phyloP scores from a whole-genome alignment of 305 asterid genomes.

The Withania somnifera region DNA sequence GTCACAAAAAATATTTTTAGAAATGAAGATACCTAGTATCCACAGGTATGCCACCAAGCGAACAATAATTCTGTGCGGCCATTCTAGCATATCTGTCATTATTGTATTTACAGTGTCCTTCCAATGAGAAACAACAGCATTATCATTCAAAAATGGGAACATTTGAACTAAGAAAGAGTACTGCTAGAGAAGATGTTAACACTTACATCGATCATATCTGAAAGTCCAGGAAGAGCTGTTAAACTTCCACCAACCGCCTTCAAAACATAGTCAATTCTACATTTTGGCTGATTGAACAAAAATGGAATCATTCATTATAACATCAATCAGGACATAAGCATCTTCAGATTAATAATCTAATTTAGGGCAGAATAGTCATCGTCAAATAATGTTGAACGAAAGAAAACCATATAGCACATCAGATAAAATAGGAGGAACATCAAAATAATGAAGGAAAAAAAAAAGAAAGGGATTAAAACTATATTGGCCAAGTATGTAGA shows the following conservation, averaged over 20 bases:
- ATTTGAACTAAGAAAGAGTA: constrained; percentile 1
- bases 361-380: neutral
- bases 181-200: constrained; percentile 3
- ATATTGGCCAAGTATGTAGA: neutral
- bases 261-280: constrained; percentile 80
- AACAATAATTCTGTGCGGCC: constrained; percentile 99
- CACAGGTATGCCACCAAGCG: constrained; percentile 75
- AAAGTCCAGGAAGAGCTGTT: constrained; percentile 93
- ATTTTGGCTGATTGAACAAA: constrained; percentile 61
- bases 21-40: constrained; percentile 50
- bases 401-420: neutral
- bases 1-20: neutral
- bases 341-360: neutral
- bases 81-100: constrained; percentile 83
- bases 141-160: constrained; percentile 2
- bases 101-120: constrained; percentile 87
- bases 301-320: neutral
- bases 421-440: constrained; percentile 2
- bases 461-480: neutral
- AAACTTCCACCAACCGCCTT: constrained; percentile 98
- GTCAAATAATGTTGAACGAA: neutral
- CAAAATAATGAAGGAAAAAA: neutral
- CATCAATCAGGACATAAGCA: neutral
- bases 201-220: constrained; percentile 97
- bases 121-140: constrained; percentile 9